phyloP scores from a whole-genome alignment of 2,329 filamentous ascomycete species.

The Xylaria polymorpha region DNA sequence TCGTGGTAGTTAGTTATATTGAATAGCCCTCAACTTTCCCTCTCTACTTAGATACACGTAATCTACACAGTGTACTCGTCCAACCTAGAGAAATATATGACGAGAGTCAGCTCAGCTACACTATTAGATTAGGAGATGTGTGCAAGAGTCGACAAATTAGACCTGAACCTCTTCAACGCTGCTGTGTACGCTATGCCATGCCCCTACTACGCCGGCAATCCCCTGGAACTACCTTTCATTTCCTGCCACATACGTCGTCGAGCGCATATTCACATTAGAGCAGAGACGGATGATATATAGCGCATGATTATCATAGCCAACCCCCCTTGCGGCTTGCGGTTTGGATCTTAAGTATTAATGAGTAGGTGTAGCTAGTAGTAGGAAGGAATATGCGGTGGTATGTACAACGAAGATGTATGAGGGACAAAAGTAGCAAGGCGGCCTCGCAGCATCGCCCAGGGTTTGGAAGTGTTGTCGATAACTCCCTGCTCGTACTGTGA shows the following conservation, averaged over 20 bases:
- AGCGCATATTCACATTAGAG: not conserved
- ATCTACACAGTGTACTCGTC: not conserved
- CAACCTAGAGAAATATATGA: not conserved
- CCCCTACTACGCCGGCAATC: not conserved
- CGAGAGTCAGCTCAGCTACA: not conserved
- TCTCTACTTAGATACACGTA: not conserved
- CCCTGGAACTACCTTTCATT: not conserved
- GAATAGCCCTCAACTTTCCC: not conserved
- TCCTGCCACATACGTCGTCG: not conserved
- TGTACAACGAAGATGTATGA: conserved; percentile 33
- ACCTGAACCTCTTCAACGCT: not conserved
- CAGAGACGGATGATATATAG: conserved; percentile 3
- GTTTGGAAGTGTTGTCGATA: not conserved
- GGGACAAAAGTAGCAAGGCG: conserved; percentile 7
- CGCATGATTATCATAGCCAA: conserved; percentile 16
- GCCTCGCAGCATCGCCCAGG: not conserved
- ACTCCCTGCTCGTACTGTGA: conserved; percentile 14
- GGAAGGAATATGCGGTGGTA: conserved; percentile 34
- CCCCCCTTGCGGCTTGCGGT: conserved; percentile 17
- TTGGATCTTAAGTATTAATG: conserved; percentile 36
- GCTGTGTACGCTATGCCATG: not conserved
- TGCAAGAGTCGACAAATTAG: not conserved
- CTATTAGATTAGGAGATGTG: not conserved
- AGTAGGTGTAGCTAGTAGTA: conserved; percentile 37
- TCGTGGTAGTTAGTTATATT: not conserved